phyloP scores from a whole-genome alignment of 2,329 filamentous ascomycete species.

The Aspergillus sp. region DNA sequence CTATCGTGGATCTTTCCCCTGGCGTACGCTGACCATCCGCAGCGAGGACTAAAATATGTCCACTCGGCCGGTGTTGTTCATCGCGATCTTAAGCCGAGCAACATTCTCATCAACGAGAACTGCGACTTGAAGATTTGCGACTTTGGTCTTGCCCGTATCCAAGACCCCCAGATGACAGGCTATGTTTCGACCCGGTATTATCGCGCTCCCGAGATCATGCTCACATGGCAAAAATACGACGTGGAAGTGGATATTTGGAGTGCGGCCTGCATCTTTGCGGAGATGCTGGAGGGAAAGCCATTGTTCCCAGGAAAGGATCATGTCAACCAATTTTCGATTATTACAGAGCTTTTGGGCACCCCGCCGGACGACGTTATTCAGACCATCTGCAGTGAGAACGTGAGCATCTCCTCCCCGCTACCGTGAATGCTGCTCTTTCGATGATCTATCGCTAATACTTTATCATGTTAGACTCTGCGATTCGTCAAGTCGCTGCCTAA shows the following conservation, averaged over 20 bases:
- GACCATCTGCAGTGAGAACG: constrained; percentile 97
- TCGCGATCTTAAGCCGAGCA: constrained; percentile 96
- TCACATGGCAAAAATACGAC: constrained; percentile 99
- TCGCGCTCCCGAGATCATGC: constrained; percentile 98
- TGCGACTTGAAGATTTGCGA: constrained; percentile 99
- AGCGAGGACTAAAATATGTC: constrained; percentile 98
- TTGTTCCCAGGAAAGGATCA: constrained; percentile 98
- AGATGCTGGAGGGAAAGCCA: constrained; percentile 98
- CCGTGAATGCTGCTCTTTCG: not conserved
- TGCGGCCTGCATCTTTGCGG: constrained; percentile 96
- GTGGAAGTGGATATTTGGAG: constrained; percentile 99
- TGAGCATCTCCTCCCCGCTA: constrained; percentile 49
- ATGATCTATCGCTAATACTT: constrained; percentile 26
- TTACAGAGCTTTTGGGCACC: constrained; percentile 93
- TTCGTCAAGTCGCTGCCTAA: constrained; percentile 98
- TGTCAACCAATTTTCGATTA: constrained; percentile 99
- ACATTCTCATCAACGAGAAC: constrained; percentile 99
- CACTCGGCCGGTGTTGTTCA: constrained; percentile 98
- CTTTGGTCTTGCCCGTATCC: constrained; percentile 94
- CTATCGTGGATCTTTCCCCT: not conserved
- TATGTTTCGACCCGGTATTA: constrained; percentile 99
- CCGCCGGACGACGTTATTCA: constrained; percentile 98
- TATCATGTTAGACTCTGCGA: constrained; percentile 73
- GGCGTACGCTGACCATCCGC: constrained; percentile 25
- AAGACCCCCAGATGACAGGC: constrained; percentile 99